A percentile compares a stretch with the other conserved stretches of the same genome.
Evolutionary conservation across 345 rosid genomes (phyloP).

Genomic region (Geranium rotundifolium): DNA sequence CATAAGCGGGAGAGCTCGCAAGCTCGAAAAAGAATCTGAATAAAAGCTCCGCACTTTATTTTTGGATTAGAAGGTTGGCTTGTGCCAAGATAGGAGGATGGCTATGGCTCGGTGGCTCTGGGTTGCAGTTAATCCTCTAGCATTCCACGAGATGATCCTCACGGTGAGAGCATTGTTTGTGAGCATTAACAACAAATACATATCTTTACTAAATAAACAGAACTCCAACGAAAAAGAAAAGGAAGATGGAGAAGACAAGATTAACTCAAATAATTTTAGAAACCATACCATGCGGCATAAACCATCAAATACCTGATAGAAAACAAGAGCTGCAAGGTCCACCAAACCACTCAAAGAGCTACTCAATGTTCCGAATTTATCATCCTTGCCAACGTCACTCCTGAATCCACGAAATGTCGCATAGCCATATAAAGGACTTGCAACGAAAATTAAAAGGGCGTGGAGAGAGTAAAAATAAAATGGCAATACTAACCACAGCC

Average conservation of each 20-base stretch:
- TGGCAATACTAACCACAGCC: conserved; percentile 36
- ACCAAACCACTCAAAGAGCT: conserved; percentile 52
- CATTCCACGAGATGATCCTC: too few relatives aligned
- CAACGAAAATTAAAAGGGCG: not conserved
- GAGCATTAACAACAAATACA: conserved; percentile 1
- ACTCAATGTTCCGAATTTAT: conserved; percentile 52
- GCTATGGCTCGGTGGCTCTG: too few relatives aligned
- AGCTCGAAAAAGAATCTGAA: too few relatives aligned
- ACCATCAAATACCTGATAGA: conserved; percentile 43
- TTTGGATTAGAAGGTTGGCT: too few relatives aligned
- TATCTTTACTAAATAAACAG: conserved; percentile 4
- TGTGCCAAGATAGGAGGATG: too few relatives aligned
- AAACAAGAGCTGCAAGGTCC: conserved; percentile 66
- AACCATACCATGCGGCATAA: not conserved
- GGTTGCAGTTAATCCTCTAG: too few relatives aligned
- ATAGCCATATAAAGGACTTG: conserved; percentile 11
- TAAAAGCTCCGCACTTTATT: too few relatives aligned
- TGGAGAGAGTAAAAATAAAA: conserved; percentile 1
- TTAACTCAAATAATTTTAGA: not conserved
- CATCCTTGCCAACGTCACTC: conserved; percentile 69
- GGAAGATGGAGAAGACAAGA: not conserved
- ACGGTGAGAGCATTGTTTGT: not conserved
- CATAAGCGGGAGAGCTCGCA: too few relatives aligned
- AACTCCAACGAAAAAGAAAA: conserved; percentile 1
- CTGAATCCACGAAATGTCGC: conserved; percentile 21